Evolutionary conservation across 148 eudicot genomes (phyloP).

Genomic region (Euryodendron excelsum): DNA sequence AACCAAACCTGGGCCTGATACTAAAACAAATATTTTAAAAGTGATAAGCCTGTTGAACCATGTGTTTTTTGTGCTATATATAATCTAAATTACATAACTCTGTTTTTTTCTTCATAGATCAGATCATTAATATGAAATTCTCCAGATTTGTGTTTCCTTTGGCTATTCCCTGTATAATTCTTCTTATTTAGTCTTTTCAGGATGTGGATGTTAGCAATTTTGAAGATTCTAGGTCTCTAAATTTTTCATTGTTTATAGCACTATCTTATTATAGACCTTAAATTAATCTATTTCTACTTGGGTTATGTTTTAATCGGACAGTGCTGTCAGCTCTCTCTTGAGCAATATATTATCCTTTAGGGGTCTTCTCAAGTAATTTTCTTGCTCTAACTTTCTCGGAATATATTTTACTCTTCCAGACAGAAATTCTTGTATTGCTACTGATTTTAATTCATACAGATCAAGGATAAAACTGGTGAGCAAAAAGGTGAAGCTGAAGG

Average conservation of each 20-base stretch:
- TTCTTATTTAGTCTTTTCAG: background rate
- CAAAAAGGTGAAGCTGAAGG: slow-evolving; percentile 32
- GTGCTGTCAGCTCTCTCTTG: background rate
- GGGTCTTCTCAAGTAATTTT: background rate
- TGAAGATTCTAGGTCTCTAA: background rate
- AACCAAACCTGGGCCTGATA: background rate
- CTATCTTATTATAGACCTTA: background rate
- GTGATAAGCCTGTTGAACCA: background rate
- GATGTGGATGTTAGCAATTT: background rate
- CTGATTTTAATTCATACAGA: slow-evolving; percentile 17
- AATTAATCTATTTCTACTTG: background rate
- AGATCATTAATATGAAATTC: slow-evolving; percentile 1
- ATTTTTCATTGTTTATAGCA: background rate
- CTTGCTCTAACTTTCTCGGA: background rate
- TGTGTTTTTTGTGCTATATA: background rate
- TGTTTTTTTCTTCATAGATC: background rate
- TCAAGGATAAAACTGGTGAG: slow-evolving; percentile 22
- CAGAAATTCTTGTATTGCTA: slow-evolving; percentile 1
- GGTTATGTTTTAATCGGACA: background rate
- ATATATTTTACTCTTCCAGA: background rate
- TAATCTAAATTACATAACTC: background rate
- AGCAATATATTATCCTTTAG: background rate
- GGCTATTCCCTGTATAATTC: background rate
- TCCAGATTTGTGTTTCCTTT: background rate
- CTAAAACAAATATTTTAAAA: background rate